phyloP scores from a whole-genome alignment of 495 filamentous ascomycete species.

The Xeromyces bisporus region DNA sequence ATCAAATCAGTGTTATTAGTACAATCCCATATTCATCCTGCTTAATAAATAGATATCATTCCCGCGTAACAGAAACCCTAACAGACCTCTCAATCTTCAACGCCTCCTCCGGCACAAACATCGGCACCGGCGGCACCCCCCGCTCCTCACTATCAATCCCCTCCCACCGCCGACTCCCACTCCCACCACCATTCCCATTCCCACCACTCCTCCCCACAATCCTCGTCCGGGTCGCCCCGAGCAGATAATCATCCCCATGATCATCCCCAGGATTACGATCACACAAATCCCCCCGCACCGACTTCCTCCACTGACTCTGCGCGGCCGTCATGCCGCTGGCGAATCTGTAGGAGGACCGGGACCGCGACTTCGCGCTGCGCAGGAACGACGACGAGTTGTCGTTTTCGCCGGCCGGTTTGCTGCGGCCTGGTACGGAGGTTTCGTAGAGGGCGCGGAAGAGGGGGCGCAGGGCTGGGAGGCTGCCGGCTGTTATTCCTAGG shows the following conservation, averaged over 20 bases:
- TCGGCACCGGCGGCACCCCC: too few species aligned
- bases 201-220: slow-evolving; percentile 10
- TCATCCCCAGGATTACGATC: slow-evolving; percentile 8
- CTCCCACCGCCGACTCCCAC: too few species aligned
- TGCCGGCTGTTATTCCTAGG: slow-evolving; percentile 24
- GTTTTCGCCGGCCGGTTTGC: neutral
- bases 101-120: too few species aligned
- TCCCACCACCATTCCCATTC: too few species aligned
- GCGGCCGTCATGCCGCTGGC: too few species aligned
- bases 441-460: slow-evolving; percentile 19
- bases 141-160: too few species aligned
- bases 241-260: slow-evolving; percentile 9
- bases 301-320: too few species aligned
- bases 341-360: too few species aligned
- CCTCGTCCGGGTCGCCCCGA: slow-evolving; percentile 10
- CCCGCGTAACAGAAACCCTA: slow-evolving; percentile 7
- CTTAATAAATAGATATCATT: neutral
- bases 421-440: slow-evolving; percentile 6
- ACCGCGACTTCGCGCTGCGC: slow-evolving; percentile 2
- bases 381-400: slow-evolving; percentile 10
- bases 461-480: slow-evolving; percentile 22
- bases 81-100: slow-evolving; percentile 16
- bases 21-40: too few species aligned
- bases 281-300: too few species aligned
- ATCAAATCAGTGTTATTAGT: too few species aligned